phyloP scores from a whole-genome alignment of 1,284 basidiomycete genomes.

The Meira miltonrushii region DNA sequence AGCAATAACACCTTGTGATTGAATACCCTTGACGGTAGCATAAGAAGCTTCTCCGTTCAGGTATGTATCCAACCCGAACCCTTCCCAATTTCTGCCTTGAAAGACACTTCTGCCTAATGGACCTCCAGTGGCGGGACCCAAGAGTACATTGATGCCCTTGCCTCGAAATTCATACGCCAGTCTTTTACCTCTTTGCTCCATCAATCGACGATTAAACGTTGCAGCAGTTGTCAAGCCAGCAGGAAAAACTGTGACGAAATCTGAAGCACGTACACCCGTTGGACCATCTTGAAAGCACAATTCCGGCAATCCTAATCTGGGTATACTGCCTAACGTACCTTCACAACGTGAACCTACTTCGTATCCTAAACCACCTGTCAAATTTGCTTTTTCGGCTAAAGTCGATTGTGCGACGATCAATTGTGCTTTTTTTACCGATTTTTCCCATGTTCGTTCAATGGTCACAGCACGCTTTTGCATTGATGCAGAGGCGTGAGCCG shows the following conservation, averaged over 20 bases:
- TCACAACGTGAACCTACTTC: constrained; percentile 29
- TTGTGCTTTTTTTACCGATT: constrained; percentile 31
- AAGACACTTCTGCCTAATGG: constrained; percentile 60
- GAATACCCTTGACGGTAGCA: constrained; percentile 35
- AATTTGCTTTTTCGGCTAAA: constrained; percentile 55
- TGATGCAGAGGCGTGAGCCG: too few species aligned
- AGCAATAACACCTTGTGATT: constrained; percentile 39
- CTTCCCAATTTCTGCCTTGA: constrained; percentile 78
- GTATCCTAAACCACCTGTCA: constrained; percentile 52
- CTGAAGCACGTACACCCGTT: constrained; percentile 59
- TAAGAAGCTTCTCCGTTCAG: constrained; percentile 41
- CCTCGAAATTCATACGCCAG: constrained; percentile 73
- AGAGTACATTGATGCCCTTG: constrained; percentile 71
- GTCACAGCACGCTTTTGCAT: too few species aligned
- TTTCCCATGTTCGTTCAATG: not conserved
- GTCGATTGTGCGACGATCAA: constrained; percentile 53
- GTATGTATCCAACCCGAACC: constrained; percentile 41
- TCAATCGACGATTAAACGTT: constrained; percentile 66
- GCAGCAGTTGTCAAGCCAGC: constrained; percentile 68
- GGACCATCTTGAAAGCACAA: constrained; percentile 62
- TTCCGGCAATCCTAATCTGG: constrained; percentile 63
- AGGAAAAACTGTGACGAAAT: constrained; percentile 59
- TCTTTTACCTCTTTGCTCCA: constrained; percentile 66
- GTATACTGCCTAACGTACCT: constrained; percentile 53
- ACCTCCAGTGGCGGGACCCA: constrained; percentile 55